A percentile compares a stretch with the other conserved stretches of the same genome.
These are phyloP conservation scores for Nakaseomyces uthaithaninus DNA, from an alignment of 1,139 yeast genomes.

Conservation along the genomic window DNA sequence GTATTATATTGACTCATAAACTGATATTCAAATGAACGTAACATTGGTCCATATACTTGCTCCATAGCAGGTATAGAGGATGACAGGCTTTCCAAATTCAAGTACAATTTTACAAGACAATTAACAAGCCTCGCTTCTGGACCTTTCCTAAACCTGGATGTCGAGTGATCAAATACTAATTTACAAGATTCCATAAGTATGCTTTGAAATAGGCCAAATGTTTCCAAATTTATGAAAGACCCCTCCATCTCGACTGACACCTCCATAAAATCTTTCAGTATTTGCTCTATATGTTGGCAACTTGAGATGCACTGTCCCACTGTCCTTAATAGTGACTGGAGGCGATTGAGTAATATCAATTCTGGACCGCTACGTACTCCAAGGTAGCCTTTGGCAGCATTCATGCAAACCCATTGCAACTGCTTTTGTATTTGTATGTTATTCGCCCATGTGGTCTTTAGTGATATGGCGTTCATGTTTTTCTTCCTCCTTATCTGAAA, in stretches of 20 bases:
- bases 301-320: neutral
- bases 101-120: neutral
- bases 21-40: constrained; percentile 11
- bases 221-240: neutral
- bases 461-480: neutral
- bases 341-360: neutral
- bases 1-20: constrained; percentile 16
- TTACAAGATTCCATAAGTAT: neutral
- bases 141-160: neutral
- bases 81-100: neutral
- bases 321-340: neutral
- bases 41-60: neutral
- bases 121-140: neutral
- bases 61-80: neutral
- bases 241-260: neutral
- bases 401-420: neutral
- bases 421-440: constrained; percentile 5
- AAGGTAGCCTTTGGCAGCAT: neutral
- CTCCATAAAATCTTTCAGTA: neutral
- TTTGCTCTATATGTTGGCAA: neutral
- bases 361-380: neutral
- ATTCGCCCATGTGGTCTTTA: neutral
- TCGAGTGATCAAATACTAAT: constrained; percentile 1
- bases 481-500: neutral
- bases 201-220: neutral